phyloP scores from a whole-genome alignment of 495 filamentous ascomycete genomes.

The Immersiella caudata region DNA sequence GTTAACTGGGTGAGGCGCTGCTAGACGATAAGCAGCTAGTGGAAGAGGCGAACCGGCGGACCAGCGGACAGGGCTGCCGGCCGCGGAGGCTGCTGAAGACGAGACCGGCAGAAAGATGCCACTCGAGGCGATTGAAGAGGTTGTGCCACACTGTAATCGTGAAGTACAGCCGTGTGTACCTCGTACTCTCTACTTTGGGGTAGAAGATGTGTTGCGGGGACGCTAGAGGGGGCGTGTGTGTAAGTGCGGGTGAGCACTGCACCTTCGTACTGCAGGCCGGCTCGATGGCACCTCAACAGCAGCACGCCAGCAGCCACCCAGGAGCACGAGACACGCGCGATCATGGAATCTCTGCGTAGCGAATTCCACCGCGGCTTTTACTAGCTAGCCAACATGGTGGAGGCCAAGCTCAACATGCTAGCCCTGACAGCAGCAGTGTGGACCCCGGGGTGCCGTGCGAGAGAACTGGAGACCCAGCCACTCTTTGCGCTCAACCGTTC shows the following conservation, averaged over 20 bases:
- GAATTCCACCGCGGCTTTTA: background rate
- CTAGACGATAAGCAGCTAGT: background rate
- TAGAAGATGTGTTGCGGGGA: background rate
- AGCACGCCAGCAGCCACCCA: background rate
- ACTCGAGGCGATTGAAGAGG: slow-evolving; percentile 10
- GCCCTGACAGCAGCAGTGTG: background rate
- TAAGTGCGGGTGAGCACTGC: background rate
- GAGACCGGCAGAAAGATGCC: background rate
- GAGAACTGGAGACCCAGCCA: background rate
- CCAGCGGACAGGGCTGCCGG: slow-evolving; percentile 8
- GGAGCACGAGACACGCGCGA: background rate
- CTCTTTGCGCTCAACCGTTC: background rate
- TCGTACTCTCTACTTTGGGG: background rate
- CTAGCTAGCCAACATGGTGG: slow-evolving; percentile 16
- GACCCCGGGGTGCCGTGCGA: background rate
- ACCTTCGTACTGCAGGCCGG: slow-evolving; percentile 4
- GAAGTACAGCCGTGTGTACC: background rate
- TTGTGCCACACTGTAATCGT: slow-evolving; percentile 17
- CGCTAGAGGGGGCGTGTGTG: slow-evolving; percentile 8
- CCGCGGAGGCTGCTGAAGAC: background rate
- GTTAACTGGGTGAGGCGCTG: slow-evolving; percentile 4
- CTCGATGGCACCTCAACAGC: slow-evolving; percentile 5
- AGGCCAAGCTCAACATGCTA: slow-evolving; percentile 7
- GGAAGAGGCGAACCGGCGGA: background rate
- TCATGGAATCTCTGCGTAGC: background rate